Evolutionary conservation across 2,329 filamentous ascomycete genomes (phyloP).

Genomic region (Neonectria neomacrospora): DNA sequence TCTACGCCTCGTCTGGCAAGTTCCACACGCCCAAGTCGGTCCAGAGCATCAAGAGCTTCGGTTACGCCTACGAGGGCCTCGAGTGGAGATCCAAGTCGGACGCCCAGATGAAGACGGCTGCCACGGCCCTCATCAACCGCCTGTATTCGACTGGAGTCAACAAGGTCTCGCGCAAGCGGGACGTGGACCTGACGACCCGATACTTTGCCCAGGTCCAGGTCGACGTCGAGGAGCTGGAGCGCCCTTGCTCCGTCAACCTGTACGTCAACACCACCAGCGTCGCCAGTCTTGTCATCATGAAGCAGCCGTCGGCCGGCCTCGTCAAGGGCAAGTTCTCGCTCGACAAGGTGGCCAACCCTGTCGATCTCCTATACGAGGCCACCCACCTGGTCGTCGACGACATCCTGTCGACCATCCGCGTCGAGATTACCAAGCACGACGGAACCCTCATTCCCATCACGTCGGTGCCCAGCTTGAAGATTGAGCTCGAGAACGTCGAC

Average conservation of each 20-base stretch:
- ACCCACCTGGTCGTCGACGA: slow-evolving; percentile 37
- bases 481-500: slow-evolving; percentile 49
- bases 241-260: slow-evolving; percentile 50
- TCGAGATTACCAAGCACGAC: slow-evolving; percentile 47
- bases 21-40: slow-evolving; percentile 57
- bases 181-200: slow-evolving; percentile 36
- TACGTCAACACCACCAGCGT: slow-evolving; percentile 48
- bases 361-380: slow-evolving; percentile 56
- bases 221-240: slow-evolving; percentile 49
- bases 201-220: slow-evolving; percentile 51
- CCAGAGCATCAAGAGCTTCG: slow-evolving; percentile 48
- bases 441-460: slow-evolving; percentile 43
- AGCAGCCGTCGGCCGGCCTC: slow-evolving; percentile 47
- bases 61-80: slow-evolving; percentile 55
- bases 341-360: slow-evolving; percentile 71
- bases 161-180: slow-evolving; percentile 20
- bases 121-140: slow-evolving; percentile 49
- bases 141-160: slow-evolving; percentile 42
- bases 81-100: slow-evolving; percentile 50
- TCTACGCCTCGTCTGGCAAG: slow-evolving; percentile 54
- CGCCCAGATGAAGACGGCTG: slow-evolving; percentile 33
- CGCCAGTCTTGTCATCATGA: slow-evolving; percentile 51
- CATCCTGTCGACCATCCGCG: slow-evolving; percentile 44
- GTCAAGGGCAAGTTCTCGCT: slow-evolving; percentile 52
- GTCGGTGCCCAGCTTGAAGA: slow-evolving; percentile 48